Evolutionary conservation across 2,329 filamentous ascomycete genomes (phyloP).

Genomic region (Orbilia brochopaga): DNA sequence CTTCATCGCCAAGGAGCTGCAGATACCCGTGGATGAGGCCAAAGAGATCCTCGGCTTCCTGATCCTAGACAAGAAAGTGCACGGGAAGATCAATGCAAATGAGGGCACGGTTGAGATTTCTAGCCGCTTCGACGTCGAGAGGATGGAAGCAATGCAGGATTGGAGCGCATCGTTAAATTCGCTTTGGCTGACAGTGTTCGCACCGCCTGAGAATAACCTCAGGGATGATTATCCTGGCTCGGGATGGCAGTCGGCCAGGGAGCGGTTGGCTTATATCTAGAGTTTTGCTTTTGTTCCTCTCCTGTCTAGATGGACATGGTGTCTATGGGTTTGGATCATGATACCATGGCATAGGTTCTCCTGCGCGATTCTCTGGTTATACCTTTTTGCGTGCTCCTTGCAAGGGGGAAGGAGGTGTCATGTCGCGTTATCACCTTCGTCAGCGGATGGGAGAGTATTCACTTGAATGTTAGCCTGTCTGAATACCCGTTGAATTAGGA

Average conservation of each 20-base stretch:
- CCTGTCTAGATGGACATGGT: neutral
- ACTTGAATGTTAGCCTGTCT: too few relatives aligned
- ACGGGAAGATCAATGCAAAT: slow-evolving; percentile 87
- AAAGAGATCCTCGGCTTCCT: slow-evolving; percentile 95
- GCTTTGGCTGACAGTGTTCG: slow-evolving; percentile 75
- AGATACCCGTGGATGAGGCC: slow-evolving; percentile 82
- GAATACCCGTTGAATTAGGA: too few relatives aligned
- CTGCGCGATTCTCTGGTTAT: too few relatives aligned
- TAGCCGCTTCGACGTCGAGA: slow-evolving; percentile 73
- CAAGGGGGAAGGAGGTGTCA: too few relatives aligned
- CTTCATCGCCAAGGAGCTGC: slow-evolving; percentile 87
- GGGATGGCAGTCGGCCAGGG: slow-evolving; percentile 1
- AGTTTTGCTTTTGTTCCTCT: neutral
- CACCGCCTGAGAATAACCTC: slow-evolving; percentile 71
- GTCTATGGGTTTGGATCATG: neutral
- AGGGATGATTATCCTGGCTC: slow-evolving; percentile 16
- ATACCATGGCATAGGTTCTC: too few relatives aligned
- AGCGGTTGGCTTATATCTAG: slow-evolving; percentile 32
- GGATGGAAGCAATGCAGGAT: slow-evolving; percentile 73
- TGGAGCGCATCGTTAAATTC: slow-evolving; percentile 74
- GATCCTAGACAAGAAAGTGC: slow-evolving; percentile 86
- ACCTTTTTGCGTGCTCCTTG: too few relatives aligned
- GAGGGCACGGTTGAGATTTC: slow-evolving; percentile 81
- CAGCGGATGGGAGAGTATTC: too few relatives aligned
- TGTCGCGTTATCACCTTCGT: too few relatives aligned